phyloP scores from a whole-genome alignment of 306 rosid species.

The Sechiopsis laciniata region DNA sequence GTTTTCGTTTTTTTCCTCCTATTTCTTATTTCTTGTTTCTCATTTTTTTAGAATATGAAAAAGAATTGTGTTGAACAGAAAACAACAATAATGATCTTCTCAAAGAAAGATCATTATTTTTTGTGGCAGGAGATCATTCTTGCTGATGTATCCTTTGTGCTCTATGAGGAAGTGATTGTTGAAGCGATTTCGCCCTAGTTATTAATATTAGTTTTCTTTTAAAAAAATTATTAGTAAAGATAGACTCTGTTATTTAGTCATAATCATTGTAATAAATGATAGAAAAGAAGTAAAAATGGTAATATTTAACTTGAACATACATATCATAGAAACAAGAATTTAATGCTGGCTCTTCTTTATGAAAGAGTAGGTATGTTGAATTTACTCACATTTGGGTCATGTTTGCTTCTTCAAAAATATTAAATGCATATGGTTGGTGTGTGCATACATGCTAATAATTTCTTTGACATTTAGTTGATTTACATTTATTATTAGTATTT shows the following conservation, averaged over 20 bases:
- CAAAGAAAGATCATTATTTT: too few relatives aligned
- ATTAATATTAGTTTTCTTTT: too few relatives aligned
- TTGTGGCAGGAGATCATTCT: too few relatives aligned
- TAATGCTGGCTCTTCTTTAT: neutral
- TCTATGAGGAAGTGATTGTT: too few relatives aligned
- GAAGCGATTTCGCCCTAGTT: too few relatives aligned
- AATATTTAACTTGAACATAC: neutral
- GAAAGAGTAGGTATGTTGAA: slow-evolving; percentile 13
- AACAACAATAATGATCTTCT: too few relatives aligned
- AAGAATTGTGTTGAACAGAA: too few relatives aligned
- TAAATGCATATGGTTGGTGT: slow-evolving; percentile 2
- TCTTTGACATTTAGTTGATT: neutral
- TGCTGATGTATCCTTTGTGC: too few relatives aligned
- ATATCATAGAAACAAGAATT: slow-evolving; percentile 10
- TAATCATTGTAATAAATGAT: neutral
- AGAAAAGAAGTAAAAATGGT: neutral
- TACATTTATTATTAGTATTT: neutral
- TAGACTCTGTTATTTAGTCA: neutral
- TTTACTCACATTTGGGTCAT: slow-evolving; percentile 15
- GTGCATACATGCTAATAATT: neutral
- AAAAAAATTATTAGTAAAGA: too few relatives aligned
- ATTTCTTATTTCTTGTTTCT: too few relatives aligned
- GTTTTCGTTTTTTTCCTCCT: too few relatives aligned
- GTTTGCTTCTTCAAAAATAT: neutral
- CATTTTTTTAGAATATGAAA: too few relatives aligned